Evolutionary conservation across 805 yeast genomes (phyloP), one percentile per base, ranked within the genome.

Genomic region (Lipomyces spencermartinsiae): DNA sequence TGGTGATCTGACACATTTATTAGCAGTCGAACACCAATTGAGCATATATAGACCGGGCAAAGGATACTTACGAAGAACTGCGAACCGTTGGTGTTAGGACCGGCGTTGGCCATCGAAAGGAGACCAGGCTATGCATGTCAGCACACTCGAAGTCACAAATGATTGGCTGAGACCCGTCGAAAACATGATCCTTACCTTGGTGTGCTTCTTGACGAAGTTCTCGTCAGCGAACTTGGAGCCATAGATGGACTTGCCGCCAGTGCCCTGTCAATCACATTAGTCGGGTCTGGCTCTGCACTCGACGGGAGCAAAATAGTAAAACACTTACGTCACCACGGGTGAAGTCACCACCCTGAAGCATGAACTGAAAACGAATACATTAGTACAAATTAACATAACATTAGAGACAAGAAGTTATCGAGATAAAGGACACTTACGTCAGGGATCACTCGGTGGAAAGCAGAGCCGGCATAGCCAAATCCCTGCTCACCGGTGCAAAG

Each of bases 261-360:
- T 88, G 75, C 98, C 98, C 71, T 68, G 62, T 60, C 16, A 34
- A 35, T 49, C 14, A 39, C 25, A 35, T 54, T n/a, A 56, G 62
- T 34, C 14, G 12, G n/a, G n/a, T n/a, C n/a, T 29, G 14, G 46
- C 8, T 9, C 37, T 12, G 14, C 39, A 25, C 31, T 35, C 22
- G 64, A 12, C 31, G 56, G 14, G 29, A n/a, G 33, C 12, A 35
- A 29, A 31, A 35, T 25, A 25, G 29, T 25, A 54, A 31, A 29
- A 14, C 3, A 59, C 71, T 8, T 68, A 68, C 71, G 80, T 91
- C 89, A 81, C 91, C 89, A 82, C 84, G 81, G 78, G 92, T 90
- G 83, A 90, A 89, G 82, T 90, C 95, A 84, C 94, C 94, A 80
- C 93, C 98, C 86, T 93, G 98, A 79, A 94, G 85, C 98, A 93